phyloP scores from a whole-genome alignment of 805 yeast species.

The Maudiozyma serrabonitensis region DNA sequence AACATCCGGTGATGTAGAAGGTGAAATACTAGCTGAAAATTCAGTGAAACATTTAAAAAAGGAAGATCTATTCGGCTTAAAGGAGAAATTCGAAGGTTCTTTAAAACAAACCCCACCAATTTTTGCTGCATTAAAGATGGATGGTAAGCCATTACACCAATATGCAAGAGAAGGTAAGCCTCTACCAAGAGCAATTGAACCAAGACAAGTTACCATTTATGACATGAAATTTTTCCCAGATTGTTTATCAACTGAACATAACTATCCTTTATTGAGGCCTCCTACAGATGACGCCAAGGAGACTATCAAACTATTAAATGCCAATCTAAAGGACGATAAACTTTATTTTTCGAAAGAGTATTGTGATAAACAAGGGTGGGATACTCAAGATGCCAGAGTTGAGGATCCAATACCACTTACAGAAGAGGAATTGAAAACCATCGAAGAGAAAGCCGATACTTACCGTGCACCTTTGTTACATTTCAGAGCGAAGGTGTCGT shows the following conservation, averaged over 20 bases:
- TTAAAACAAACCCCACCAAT: slow-evolving; percentile 90
- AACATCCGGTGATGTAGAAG: slow-evolving; percentile 90
- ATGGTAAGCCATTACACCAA: slow-evolving; percentile 88
- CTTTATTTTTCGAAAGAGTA: slow-evolving; percentile 52
- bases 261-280: slow-evolving; percentile 38
- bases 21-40: slow-evolving; percentile 58
- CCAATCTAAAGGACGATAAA: slow-evolving; percentile 55
- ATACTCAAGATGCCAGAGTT: slow-evolving; percentile 31
- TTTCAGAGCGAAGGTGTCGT: slow-evolving; percentile 70
- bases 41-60: slow-evolving; percentile 47
- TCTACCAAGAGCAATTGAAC: slow-evolving; percentile 72
- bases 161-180: slow-evolving; percentile 86
- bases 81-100: slow-evolving; percentile 65
- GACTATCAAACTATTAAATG: slow-evolving; percentile 26
- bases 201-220: slow-evolving; percentile 57
- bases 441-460: slow-evolving; percentile 28
- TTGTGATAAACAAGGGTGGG: slow-evolving; percentile 34
- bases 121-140: slow-evolving; percentile 86
- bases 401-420: slow-evolving; percentile 34
- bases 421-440: slow-evolving; percentile 25
- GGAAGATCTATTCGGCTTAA: slow-evolving; percentile 40
- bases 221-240: slow-evolving; percentile 42
- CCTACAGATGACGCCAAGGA: slow-evolving; percentile 21
- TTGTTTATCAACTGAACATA: slow-evolving; percentile 46
- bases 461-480: slow-evolving; percentile 61